Evolutionary conservation across 257 asterid genomes (phyloP).

Genomic region (Ophiorrhiza pumila): DNA sequence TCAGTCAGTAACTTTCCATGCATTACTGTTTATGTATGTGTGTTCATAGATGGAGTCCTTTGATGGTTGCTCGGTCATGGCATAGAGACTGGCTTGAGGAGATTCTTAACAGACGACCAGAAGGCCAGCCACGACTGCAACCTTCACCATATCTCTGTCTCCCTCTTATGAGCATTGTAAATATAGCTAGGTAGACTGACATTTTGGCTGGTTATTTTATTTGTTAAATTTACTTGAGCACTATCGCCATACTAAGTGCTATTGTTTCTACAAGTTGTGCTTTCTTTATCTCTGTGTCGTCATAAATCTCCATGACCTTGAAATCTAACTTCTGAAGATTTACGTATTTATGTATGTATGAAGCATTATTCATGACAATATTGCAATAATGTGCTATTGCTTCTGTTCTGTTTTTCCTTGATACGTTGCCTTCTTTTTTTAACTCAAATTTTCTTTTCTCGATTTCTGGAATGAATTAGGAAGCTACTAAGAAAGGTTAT

Average conservation of each 20-base stretch:
- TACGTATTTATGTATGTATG: neutral
- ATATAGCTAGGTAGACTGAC: slow-evolving; percentile 64
- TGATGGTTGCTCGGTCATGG: slow-evolving; percentile 92
- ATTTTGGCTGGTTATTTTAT: slow-evolving; percentile 10
- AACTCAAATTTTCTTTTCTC: neutral
- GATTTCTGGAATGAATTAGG: neutral
- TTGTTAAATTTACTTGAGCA: neutral
- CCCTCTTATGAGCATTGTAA: slow-evolving; percentile 77
- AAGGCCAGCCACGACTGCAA: slow-evolving; percentile 37
- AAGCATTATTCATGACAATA: too few relatives aligned
- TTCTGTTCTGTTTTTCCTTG: neutral
- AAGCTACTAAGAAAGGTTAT: neutral
- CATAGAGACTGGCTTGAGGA: slow-evolving; percentile 75
- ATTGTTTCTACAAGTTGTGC: neutral
- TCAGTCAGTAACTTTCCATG: neutral
- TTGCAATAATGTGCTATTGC: neutral
- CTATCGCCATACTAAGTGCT: neutral
- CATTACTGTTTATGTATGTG: slow-evolving; percentile 16
- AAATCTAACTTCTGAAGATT: neutral
- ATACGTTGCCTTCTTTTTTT: neutral
- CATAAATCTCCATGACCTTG: slow-evolving; percentile 2
- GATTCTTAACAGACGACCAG: slow-evolving; percentile 47
- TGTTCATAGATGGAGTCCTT: slow-evolving; percentile 63
- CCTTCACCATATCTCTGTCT: slow-evolving; percentile 70
- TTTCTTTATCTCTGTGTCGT: neutral